These are phyloP conservation scores for Penicillium hesseltinei DNA, from an alignment of 2,329 filamentous ascomycete genomes.

Conservation along the genomic window DNA sequence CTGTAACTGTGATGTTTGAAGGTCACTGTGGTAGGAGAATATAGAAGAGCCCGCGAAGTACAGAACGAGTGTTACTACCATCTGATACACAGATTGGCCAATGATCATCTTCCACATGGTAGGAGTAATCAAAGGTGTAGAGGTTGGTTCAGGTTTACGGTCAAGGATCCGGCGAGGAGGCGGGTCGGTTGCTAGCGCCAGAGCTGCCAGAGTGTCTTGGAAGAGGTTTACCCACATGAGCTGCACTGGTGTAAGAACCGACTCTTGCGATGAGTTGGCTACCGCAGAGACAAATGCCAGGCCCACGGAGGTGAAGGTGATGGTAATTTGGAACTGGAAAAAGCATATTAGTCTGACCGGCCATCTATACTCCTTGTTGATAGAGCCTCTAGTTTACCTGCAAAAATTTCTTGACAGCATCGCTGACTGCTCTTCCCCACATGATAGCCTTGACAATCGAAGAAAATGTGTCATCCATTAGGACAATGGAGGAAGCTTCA, in stretches of 20 bases:
- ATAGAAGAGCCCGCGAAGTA: slow-evolving; percentile 60
- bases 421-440: slow-evolving; percentile 60
- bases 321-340: slow-evolving; percentile 54
- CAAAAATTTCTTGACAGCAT: slow-evolving; percentile 59
- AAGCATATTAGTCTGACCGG: background rate
- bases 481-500: slow-evolving; percentile 59
- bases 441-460: slow-evolving; percentile 61
- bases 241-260: slow-evolving; percentile 63
- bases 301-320: slow-evolving; percentile 64
- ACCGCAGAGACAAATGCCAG: slow-evolving; percentile 63
- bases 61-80: slow-evolving; percentile 36
- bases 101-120: slow-evolving; percentile 46
- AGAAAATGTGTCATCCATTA: slow-evolving; percentile 53
- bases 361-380: background rate
- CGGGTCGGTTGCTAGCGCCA: slow-evolving; percentile 61
- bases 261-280: slow-evolving; percentile 52
- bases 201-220: slow-evolving; percentile 64
- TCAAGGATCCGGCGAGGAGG: slow-evolving; percentile 56
- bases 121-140: slow-evolving; percentile 42
- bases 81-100: slow-evolving; percentile 40
- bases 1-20: slow-evolving; percentile 49
- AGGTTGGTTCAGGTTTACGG: slow-evolving; percentile 46
- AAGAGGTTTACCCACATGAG: slow-evolving; percentile 67
- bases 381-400: slow-evolving; percentile 48
- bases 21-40: slow-evolving; percentile 49